phyloP scores from a whole-genome alignment of 2,329 filamentous ascomycete genomes.

The Ceratocystis destructans region DNA sequence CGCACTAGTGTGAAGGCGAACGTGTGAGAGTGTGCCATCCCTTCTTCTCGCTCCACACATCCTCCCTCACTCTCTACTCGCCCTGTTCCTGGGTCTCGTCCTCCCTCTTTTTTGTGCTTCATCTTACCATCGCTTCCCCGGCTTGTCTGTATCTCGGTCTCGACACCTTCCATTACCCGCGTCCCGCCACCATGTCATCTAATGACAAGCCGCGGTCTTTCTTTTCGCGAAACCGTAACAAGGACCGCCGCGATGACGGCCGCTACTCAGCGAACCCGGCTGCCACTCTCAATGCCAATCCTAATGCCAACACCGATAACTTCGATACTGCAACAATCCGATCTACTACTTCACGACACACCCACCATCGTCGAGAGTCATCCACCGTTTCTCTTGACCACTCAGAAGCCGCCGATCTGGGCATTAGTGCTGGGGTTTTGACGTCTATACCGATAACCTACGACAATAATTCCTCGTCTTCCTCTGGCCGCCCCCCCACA shows the following conservation, averaged over 20 bases:
- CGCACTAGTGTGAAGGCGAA: neutral
- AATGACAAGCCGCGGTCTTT: constrained; percentile 61
- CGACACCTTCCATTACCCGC: constrained; percentile 54
- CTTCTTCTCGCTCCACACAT: neutral
- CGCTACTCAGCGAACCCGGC: constrained; percentile 41
- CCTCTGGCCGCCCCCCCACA: constrained; percentile 56
- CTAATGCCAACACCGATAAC: constrained; percentile 48
- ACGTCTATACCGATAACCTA: constrained; percentile 66
- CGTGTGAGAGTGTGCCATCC: neutral
- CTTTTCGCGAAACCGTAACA: constrained; percentile 72
- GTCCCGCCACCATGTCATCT: constrained; percentile 57
- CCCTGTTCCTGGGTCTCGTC: neutral
- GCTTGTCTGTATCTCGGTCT: constrained; percentile 26
- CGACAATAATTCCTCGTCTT: constrained; percentile 43
- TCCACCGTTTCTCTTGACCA: constrained; percentile 60
- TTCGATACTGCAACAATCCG: constrained; percentile 17
- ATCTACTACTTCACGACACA: constrained; percentile 17
- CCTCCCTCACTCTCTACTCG: neutral
- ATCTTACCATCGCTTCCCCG: neutral
- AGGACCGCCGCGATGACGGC: constrained; percentile 47
- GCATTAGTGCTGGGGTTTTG: constrained; percentile 66
- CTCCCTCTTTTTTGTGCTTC: neutral
- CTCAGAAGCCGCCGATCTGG: constrained; percentile 48
- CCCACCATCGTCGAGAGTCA: constrained; percentile 55
- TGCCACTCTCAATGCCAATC: constrained; percentile 45